Conservation (phyloP, 1,139 yeast genomes). For the Blastobotrys indianensis region DNA sequence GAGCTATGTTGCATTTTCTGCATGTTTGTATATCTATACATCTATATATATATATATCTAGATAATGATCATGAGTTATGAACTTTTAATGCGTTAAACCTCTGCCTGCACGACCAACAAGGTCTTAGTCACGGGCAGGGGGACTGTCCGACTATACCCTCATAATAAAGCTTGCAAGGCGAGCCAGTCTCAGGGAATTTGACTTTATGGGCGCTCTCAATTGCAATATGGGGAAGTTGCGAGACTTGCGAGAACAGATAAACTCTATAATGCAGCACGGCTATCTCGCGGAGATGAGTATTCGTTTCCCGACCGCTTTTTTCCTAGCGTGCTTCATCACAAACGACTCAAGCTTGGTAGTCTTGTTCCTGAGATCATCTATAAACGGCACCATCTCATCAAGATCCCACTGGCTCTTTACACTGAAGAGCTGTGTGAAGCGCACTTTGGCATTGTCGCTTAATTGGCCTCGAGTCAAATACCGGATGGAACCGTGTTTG, state of each 20-base stretch:
- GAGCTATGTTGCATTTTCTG: background rate
- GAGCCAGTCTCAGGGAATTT: too few species aligned
- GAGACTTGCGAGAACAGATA: too few species aligned
- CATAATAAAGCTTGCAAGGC: too few species aligned
- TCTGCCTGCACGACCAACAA: too few species aligned
- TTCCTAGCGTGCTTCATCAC: conserved; percentile 72
- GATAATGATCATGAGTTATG: background rate
- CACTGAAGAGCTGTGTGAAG: conserved; percentile 54
- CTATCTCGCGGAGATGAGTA: conserved; percentile 28
- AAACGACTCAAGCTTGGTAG: conserved; percentile 60
- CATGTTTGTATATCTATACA: background rate
- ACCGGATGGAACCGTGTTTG: conserved; percentile 42
- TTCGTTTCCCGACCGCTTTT: conserved; percentile 49
- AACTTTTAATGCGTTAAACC: background rate
- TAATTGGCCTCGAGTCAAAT: conserved; percentile 44
- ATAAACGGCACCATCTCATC: conserved; percentile 70
- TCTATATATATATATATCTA: background rate
- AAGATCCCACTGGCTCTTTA: conserved; percentile 63
- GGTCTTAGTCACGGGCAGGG: too few species aligned
- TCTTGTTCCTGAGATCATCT: conserved; percentile 43
- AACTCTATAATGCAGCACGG: too few species aligned
- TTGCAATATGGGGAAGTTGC: too few species aligned
- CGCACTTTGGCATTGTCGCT: conserved; percentile 50
- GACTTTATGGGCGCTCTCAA: too few species aligned
- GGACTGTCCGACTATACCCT: too few species aligned